These are phyloP conservation scores for Diaporthe humulicola DNA, from an alignment of 2,329 filamentous ascomycete species.

Conservation along the genomic window DNA sequence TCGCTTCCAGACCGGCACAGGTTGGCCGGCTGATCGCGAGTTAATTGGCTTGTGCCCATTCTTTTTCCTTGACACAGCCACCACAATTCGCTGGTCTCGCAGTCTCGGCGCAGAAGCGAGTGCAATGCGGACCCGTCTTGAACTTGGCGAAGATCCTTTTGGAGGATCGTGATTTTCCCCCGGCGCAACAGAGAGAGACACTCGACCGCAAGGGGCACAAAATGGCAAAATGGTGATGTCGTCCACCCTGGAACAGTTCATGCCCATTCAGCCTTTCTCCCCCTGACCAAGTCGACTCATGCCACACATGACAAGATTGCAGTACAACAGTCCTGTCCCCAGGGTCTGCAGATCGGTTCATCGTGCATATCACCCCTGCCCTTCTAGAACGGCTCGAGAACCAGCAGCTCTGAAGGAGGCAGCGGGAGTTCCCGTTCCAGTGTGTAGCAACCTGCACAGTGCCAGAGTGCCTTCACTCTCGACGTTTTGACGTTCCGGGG, in stretches of 20 bases:
- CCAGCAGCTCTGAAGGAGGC: not conserved
- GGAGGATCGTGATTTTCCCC: conserved; percentile 20
- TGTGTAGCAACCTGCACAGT: not conserved
- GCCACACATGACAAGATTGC: conserved; percentile 1
- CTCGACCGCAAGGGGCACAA: not conserved
- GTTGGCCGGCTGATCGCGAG: conserved; percentile 20
- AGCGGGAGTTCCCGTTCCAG: conserved; percentile 1
- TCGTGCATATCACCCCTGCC: conserved; percentile 28
- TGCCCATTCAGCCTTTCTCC: not conserved
- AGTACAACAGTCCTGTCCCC: not conserved
- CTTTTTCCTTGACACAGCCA: conserved; percentile 27
- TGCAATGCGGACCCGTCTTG: conserved; percentile 16
- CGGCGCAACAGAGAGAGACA: not conserved
- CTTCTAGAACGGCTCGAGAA: conserved; percentile 30
- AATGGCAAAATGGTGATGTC: not conserved
- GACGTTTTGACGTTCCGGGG: not conserved
- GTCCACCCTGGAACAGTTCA: not conserved
- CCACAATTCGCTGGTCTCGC: conserved; percentile 13
- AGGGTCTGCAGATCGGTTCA: conserved; percentile 24
- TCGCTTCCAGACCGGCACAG: conserved; percentile 16
- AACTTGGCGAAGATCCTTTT: conserved; percentile 24
- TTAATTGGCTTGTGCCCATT: conserved; percentile 24
- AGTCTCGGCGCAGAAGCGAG: conserved; percentile 31
- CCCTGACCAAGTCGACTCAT: conserved; percentile 18
- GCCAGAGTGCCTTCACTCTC: not conserved